Percentiles rank a stretch among this genome's conserved stretches.
Conservation (phyloP, 495 filamentous ascomycete species). For the Penicillium silybi region DNA sequence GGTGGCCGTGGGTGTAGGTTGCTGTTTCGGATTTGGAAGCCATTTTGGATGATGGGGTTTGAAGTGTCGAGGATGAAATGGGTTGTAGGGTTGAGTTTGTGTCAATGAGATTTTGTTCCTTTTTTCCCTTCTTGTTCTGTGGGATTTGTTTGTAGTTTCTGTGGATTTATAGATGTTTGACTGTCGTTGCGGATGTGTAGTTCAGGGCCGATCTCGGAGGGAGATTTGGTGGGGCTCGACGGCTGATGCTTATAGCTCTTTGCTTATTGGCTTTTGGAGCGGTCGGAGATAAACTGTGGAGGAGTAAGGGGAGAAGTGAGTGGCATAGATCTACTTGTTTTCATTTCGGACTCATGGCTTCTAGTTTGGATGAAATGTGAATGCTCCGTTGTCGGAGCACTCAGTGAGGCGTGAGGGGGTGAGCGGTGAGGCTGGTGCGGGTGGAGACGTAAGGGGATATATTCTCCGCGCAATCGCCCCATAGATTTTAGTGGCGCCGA, state of each 20-base stretch:
- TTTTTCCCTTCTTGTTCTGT: not conserved
- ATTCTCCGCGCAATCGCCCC: not conserved
- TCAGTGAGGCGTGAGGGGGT: not conserved
- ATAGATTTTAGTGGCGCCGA: not conserved
- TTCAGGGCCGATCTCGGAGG: not conserved
- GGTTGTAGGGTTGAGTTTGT: not conserved
- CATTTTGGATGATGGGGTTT: not conserved
- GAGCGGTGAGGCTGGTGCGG: not conserved
- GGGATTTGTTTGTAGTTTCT: not conserved
- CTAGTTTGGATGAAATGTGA: not conserved
- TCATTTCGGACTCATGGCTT: not conserved
- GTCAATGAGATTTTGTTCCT: not conserved
- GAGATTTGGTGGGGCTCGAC: not conserved
- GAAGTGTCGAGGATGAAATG: too few relatives aligned
- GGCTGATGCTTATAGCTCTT: not conserved
- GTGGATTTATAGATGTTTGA: not conserved
- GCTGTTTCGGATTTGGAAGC: slow-evolving; percentile 26
- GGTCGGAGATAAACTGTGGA: not conserved
- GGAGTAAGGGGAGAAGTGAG: not conserved
- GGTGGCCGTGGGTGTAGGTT: slow-evolving; percentile 50
- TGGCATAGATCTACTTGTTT: not conserved
- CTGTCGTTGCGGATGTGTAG: not conserved
- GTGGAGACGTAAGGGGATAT: not conserved
- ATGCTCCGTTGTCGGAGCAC: not conserved
- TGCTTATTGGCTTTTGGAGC: not conserved